Percentiles rank a stretch among this genome's conserved stretches.
Conservation (phyloP, 305 asterid genomes). For the Solanum chacoense region DNA sequence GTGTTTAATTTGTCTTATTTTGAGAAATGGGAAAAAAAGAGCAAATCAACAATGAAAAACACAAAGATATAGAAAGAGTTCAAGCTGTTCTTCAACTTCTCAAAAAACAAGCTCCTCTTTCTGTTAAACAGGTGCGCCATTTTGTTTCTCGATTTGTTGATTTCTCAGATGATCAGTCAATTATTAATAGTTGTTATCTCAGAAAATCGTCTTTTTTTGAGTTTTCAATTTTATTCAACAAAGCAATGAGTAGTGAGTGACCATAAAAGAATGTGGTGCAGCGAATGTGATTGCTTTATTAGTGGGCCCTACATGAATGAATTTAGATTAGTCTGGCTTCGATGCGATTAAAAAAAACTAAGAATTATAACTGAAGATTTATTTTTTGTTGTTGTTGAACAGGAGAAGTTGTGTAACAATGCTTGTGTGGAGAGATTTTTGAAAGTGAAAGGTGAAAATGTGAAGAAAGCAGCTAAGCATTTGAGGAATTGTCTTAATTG, state of each 20-base stretch:
- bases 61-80: constrained; percentile 49
- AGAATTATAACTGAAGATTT: neutral
- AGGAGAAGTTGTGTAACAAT: constrained; percentile 74
- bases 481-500: constrained; percentile 62
- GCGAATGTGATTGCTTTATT: neutral
- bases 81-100: constrained; percentile 56
- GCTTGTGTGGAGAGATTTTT: constrained; percentile 75
- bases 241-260: neutral
- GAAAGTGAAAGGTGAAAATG: constrained; percentile 64
- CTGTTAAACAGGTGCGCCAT: constrained; percentile 54
- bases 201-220: no score
- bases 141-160: neutral
- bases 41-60: constrained; percentile 12
- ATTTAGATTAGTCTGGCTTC: neutral
- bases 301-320: neutral
- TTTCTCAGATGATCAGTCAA: neutral
- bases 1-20: neutral
- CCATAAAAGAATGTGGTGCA: neutral
- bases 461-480: constrained; percentile 84
- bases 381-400: constrained; percentile 3
- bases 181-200: neutral
- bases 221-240: no score
- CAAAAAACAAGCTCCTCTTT: constrained; percentile 64
- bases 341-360: neutral
- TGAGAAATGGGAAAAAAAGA: constrained; percentile 66